Evolutionary conservation across 805 yeast genomes (phyloP), one percentile per base, ranked within the genome.

Genomic region (Cyberlindnera samutprakarnensis): DNA sequence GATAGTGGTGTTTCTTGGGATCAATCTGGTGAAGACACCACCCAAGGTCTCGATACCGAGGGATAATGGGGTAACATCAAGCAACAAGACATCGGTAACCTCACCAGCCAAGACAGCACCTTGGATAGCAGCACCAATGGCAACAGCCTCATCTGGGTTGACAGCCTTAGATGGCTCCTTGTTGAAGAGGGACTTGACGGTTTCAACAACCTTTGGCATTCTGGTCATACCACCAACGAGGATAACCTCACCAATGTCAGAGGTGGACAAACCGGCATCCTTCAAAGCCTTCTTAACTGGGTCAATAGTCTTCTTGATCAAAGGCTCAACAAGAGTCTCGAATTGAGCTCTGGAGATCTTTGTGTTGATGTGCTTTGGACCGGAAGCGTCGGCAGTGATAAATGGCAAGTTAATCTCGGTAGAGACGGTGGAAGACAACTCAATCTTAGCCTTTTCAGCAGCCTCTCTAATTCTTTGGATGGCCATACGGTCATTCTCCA

Each of bases 141-240:
- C 92, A 35, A 83, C 94, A 22, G 92, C 88, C 61, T 83, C 94
- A 57, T 83, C 94, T 26, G 94, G 94, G 58, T 83, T 83, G 14
- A 83, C 87, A 28, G 76, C 72, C 39, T 78, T 75, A 37, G 79
- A 79, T 29, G 90, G 88, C 47, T 69, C 69, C 53, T 70, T 77
- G 29, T 68, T 65, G 53, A 83, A 83, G 25, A 78, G 49, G 8
- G 64, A 61, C 49, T 68, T 69, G 28, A 83, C 90, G 20, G 76
- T 64, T 35, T 70, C 70, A 38, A 85, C 64, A 45, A 83, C 77
- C 57, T 75, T 76, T 43, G 94, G 94, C 94, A 83, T 83, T 59
- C 94, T 64, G 22, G 94, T 80, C 94, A 83, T 83, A 49, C 94
- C 94, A 44, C 94, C 94, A 28, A 83, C 94, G 32, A 83, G 58